A percentile compares a stretch with the other conserved stretches of the same genome.
Conservation (phyloP, 345 rosid genomes). For the Salix udensis region DNA sequence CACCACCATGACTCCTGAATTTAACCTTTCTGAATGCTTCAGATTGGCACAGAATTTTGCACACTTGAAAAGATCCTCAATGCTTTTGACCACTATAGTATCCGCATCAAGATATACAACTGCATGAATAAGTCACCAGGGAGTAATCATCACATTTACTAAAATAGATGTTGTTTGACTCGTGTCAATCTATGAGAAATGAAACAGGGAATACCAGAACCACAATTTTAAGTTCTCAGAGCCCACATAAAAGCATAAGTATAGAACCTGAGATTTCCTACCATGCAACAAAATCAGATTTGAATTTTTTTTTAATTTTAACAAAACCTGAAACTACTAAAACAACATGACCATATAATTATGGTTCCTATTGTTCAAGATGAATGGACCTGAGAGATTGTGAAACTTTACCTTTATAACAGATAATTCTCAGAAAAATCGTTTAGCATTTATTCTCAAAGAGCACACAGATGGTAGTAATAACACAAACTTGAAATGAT, state of each 20-base stretch:
- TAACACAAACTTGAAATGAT: not conserved
- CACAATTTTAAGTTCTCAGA: not conserved
- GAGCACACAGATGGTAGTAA: not conserved
- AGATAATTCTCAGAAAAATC: not conserved
- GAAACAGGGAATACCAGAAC: not conserved
- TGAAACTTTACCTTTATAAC: not conserved
- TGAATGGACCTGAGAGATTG: too few species aligned
- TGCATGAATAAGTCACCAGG: slow-evolving; percentile 28
- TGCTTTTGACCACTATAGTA: slow-evolving; percentile 88
- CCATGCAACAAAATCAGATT: not conserved
- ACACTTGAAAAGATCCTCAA: slow-evolving; percentile 80
- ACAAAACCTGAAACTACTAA: not conserved
- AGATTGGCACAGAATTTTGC: slow-evolving; percentile 83
- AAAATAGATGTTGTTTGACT: not conserved
- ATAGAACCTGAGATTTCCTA: not conserved
- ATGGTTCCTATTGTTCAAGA: too few species aligned
- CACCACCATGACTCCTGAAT: slow-evolving; percentile 97
- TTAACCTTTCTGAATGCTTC: slow-evolving; percentile 93
- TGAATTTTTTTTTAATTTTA: not conserved
- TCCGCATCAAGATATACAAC: slow-evolving; percentile 96
- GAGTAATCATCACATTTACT: slow-evolving; percentile 1
- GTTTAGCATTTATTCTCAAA: not conserved
- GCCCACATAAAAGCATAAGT: not conserved
- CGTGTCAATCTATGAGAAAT: not conserved
- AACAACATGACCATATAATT: too few species aligned